These are phyloP conservation scores for Barnettozyma sucrosica DNA, from an alignment of 805 yeast species.

Conservation along the genomic window DNA sequence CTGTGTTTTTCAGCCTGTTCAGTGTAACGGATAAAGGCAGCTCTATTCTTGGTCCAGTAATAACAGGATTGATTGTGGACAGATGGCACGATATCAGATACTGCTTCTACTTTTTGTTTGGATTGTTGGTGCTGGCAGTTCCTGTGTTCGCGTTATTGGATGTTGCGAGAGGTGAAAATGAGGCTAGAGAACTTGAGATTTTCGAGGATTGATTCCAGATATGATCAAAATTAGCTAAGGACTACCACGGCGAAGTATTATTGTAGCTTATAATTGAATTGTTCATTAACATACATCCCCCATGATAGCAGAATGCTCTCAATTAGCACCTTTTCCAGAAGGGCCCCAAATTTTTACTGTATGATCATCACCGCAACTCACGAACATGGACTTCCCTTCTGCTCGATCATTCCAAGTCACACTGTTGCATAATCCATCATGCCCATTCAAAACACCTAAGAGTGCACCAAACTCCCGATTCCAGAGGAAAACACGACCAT, in stretches of 20 bases:
- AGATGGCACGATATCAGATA: constrained; percentile 67
- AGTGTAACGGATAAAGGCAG: constrained; percentile 80
- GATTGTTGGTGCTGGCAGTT: constrained; percentile 46
- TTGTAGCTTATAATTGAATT: no score
- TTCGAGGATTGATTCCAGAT: constrained; percentile 14
- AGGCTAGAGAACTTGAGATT: constrained; percentile 39
- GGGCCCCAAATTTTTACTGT: constrained; percentile 65
- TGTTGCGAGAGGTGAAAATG: constrained; percentile 55
- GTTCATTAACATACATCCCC: not conserved
- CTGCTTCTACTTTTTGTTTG: constrained; percentile 59
- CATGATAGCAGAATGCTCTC: not conserved
- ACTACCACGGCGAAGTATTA: not conserved
- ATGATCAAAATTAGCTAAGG: not conserved
- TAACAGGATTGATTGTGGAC: constrained; percentile 71
- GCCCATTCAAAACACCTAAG: constrained; percentile 53
- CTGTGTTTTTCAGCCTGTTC: constrained; percentile 68
- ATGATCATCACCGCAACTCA: constrained; percentile 81
- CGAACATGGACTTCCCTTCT: constrained; percentile 44
- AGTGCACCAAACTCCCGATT: constrained; percentile 65
- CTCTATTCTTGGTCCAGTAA: constrained; percentile 64
- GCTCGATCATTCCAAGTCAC: constrained; percentile 64
- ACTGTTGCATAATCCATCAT: constrained; percentile 57
- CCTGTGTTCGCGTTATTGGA: constrained; percentile 53
- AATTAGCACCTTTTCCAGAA: not conserved
- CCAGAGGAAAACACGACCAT: constrained; percentile 75